Evolutionary conservation across 2,329 filamentous ascomycete species (phyloP), one percentile per base, ranked within the genome.

Genomic region (Colletotrichum sp.): DNA sequence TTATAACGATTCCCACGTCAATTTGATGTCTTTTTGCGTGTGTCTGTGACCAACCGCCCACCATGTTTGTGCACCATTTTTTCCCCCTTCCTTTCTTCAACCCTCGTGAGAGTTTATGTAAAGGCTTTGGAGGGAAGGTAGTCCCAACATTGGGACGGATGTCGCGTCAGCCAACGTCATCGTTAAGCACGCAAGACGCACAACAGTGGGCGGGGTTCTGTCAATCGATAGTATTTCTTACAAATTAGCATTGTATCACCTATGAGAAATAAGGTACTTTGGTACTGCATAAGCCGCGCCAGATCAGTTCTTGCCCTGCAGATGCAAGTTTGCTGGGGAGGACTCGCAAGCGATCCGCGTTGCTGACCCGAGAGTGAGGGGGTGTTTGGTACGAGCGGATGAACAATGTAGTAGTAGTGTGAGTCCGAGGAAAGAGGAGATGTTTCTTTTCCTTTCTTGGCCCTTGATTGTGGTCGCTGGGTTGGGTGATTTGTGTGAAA

Each of bases 1-100:
- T 57, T 59, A 36, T 68, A 57, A 75, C 5, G 59, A 74, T 71
- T 59, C 68, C 59, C 16, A 71, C 59, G 67, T 71, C 48, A 22
- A 48, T n/a, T 44, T 0, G 22, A 30, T 32, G 13, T 1, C 28
- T 44, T n/a, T 32, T 25, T n/a, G 15, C 22, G 22, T 57, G 52
- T 22, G 7, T 22, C n/a, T 57, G n/a, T 25, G 48, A 55, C 48
- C 48, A 0, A 22, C 48, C 36, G 15, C 16, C 1, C 4, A 39
- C 36, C 3, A 39, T 3, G 15, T 9, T 39, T 39, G 8, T 39
- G 36, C 36, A 3, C 4, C 15, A 39, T 3, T 4, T 9, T 0
- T 0, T 9, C 5, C 27, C 27, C 27, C 36, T 39, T 39, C 36
- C 8, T 39, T 39, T 19, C 8, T 9, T 39, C 8, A 39, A 39